Base-by-base conservation (phyloP, 2,329 filamentous ascomycete species). In the Rutstroemia sydowiana region DNA sequence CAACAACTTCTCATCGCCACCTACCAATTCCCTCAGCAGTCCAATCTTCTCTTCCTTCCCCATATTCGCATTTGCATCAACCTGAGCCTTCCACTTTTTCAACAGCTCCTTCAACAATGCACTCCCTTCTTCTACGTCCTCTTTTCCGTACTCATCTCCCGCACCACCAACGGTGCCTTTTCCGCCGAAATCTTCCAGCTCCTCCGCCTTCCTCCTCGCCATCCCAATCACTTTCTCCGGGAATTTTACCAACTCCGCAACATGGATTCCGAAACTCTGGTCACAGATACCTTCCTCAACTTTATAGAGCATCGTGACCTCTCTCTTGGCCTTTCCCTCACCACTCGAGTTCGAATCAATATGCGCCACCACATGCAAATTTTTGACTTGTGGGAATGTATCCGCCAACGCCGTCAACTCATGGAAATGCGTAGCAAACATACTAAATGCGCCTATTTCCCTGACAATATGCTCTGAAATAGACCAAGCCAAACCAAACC, bases 191-290 rank as follows among this genome's bases (percentile, higher is more conserved):
- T 98, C 93, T 68, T 98, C 93, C 32, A 98, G 77, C 75, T 98
- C 95, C 68, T 97, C 93, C 0, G 93, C 93, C 73, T 98, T 98
- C 61, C 93, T 82, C 72, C 95, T 95, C n/a, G 93, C 93, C 95
- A 98, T 98, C 58, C 90, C 89, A 55, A 98, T 87, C 14, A 98
- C 95, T 72, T 98, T 98, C 61, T 89, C 85, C 0, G 93, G 93
- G 72, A 98, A 98, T 41, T 91, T 83, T 18, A 98, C 93, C 5
- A 98, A 79, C 72, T 98, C 93, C 1, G 93, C 93, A 13, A 98
- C 95, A 70, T 98, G 93, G 62, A 98, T 98, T 62, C 93, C 93
- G 68, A 98, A 98, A 53, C 87, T 93, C 72, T 98, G 93, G 69
- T 98, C 93, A 66, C 90, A 96, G 61, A 98, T 86, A 45, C 93